Percentiles rank a stretch among this genome's conserved stretches.
These are phyloP conservation scores for Penicillium sp. DNA, from an alignment of 2,329 filamentous ascomycete genomes.

Conservation along the genomic window DNA sequence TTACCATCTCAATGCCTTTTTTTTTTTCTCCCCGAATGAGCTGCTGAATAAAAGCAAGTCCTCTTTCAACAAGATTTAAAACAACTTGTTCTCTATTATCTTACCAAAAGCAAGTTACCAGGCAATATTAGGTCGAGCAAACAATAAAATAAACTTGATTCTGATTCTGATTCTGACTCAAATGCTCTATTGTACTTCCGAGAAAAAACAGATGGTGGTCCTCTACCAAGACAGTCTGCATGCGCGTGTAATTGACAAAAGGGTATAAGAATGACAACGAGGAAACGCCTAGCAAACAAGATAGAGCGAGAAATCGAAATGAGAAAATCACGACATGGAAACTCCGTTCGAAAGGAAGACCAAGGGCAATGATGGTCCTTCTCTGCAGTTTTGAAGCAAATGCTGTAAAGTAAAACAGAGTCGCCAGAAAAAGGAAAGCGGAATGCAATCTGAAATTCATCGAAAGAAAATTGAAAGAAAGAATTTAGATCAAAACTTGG, in stretches of 20 bases:
- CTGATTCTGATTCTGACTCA: neutral
- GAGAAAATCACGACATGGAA: neutral
- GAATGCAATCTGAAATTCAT: neutral
- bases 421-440: neutral
- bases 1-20: slow-evolving; percentile 30
- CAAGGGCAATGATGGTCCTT: neutral
- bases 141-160: neutral
- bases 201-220: neutral
- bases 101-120: slow-evolving; percentile 6
- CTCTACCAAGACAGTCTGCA: neutral
- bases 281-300: neutral
- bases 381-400: neutral
- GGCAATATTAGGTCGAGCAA: slow-evolving; percentile 1
- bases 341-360: neutral
- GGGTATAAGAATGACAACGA: neutral
- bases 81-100: neutral
- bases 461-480: neutral
- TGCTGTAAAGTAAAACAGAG: neutral
- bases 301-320: neutral
- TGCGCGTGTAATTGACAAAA: neutral
- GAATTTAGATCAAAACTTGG: neutral
- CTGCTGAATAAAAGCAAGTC: slow-evolving; percentile 23
- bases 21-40: slow-evolving; percentile 21
- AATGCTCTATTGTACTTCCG: neutral
- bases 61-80: slow-evolving; percentile 21